Base-by-base conservation (phyloP, 164 flowering plant genomes). In the Cinnamomum chago region DNA sequence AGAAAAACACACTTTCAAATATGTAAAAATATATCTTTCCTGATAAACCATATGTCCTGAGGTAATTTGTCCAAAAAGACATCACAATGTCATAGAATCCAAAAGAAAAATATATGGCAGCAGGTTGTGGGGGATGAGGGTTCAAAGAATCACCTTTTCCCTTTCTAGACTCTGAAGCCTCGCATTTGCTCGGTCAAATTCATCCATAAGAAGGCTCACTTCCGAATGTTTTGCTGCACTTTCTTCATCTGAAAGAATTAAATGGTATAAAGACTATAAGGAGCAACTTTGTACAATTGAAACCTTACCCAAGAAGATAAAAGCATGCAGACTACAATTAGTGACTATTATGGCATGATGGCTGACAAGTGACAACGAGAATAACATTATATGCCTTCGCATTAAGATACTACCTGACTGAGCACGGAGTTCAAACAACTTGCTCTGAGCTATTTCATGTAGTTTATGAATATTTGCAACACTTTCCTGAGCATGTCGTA, bases 391-490 rank as follows among this genome's bases (percentile, higher is more conserved):
- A 22, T 20, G 13, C 20, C 33, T 55, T 58, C 60, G 62, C 50
- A 62, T 68, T 67, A 28, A 30, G 69, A 51, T 68, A 62, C 50
- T 51, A 95, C 99, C 99, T 88, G 99, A 93, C 77, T 92, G 97
- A 70, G 99, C 97, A 79, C 93, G 95, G 69, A 90, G 60, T 76
- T 95, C 98, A 90, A 95, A 95, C 83, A 93, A 73, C 79, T 95
- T 96, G 88, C 88, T 95, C 81, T 95, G 99, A 33, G 98, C 98
- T 82, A 92, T 87, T 73, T 95, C 99, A 83, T 95, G 97, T 73
- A 96, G 73, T 77, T 92, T 96, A 77, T 90, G 95, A 94, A 96
- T 93, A 74, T 83, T 96, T 33, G 94, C 80, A 70, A 92, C 97
- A 85, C 99, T 93, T 70, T 91, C 99, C 85, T 90, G 85, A 65